Evolutionary conservation across 495 filamentous ascomycete species (phyloP).

Genomic region (Haplographium delicatum): DNA sequence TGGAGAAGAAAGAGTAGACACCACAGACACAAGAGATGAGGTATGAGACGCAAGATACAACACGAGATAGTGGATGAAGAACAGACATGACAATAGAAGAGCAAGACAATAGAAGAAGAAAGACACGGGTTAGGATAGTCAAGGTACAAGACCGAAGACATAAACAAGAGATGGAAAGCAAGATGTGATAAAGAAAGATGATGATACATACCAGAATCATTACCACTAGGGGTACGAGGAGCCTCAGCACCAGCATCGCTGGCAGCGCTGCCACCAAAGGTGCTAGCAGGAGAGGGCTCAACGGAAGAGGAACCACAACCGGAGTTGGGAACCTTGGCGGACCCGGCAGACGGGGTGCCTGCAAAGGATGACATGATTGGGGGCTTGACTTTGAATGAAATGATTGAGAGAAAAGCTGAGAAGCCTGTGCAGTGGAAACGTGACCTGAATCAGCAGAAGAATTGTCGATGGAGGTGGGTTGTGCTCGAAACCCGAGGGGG

Average conservation of each 20-base stretch:
- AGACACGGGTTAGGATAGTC: no score
- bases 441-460: not conserved
- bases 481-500: not conserved
- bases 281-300: conserved; percentile 35
- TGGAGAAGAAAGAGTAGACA: no score
- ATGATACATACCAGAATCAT: conserved; percentile 1
- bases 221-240: conserved; percentile 27
- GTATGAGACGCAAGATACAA: no score
- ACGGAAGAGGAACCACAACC: not conserved
- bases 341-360: not conserved
- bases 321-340: not conserved
- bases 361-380: conserved; percentile 1
- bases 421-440: not conserved
- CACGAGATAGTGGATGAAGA: no score
- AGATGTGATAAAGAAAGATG: not conserved
- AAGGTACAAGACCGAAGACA: no score
- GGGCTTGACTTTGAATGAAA: not conserved
- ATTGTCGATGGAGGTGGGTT: conserved; percentile 8
- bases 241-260: conserved; percentile 19
- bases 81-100: no score
- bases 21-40: no score
- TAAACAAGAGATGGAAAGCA: no score
- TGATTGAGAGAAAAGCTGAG: not conserved
- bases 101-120: no score
- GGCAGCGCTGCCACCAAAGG: conserved; percentile 29